phyloP scores from a whole-genome alignment of 2,329 filamentous ascomycete genomes.

The Sordariomycetes sp. region DNA sequence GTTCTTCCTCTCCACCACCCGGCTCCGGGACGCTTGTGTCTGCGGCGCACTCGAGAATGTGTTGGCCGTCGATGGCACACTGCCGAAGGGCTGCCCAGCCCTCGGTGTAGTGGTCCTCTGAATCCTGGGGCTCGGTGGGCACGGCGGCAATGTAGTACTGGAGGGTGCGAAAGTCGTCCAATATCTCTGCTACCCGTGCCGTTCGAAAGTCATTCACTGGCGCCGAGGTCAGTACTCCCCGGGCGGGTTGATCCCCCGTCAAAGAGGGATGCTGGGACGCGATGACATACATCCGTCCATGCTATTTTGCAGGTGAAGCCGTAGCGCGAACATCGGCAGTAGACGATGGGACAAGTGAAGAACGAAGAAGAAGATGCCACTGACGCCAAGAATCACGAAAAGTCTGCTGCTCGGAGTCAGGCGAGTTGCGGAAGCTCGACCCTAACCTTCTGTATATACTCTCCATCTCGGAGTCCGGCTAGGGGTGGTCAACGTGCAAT shows the following conservation, averaged over 20 bases:
- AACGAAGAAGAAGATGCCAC: too few species aligned
- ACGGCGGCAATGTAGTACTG: conserved; percentile 54
- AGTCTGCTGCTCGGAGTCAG: too few species aligned
- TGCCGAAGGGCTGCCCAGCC: conserved; percentile 55
- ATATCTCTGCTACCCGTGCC: conserved; percentile 51
- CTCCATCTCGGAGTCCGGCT: too few species aligned
- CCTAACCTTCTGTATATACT: too few species aligned
- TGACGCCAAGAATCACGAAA: too few species aligned
- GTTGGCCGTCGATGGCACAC: conserved; percentile 52
- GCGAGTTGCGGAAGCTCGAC: too few species aligned
- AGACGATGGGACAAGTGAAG: too few species aligned
- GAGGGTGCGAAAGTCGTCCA: conserved; percentile 51
- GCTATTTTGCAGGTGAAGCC: neutral
- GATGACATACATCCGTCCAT: conserved; percentile 5
- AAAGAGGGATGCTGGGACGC: neutral
- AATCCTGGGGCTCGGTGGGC: conserved; percentile 42
- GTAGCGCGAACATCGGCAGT: too few species aligned
- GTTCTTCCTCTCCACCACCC: conserved; percentile 46
- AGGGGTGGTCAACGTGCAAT: too few species aligned
- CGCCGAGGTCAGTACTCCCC: too few species aligned
- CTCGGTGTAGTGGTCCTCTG: conserved; percentile 53
- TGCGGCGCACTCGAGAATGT: conserved; percentile 55
- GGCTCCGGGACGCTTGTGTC: conserved; percentile 49
- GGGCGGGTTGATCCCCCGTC: conserved; percentile 4
- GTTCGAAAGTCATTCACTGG: conserved; percentile 53